Evolutionary conservation across 441 rosid genomes (phyloP), one percentile per base, ranked within the genome.

Genomic region (Gossypium schwendimanii): DNA sequence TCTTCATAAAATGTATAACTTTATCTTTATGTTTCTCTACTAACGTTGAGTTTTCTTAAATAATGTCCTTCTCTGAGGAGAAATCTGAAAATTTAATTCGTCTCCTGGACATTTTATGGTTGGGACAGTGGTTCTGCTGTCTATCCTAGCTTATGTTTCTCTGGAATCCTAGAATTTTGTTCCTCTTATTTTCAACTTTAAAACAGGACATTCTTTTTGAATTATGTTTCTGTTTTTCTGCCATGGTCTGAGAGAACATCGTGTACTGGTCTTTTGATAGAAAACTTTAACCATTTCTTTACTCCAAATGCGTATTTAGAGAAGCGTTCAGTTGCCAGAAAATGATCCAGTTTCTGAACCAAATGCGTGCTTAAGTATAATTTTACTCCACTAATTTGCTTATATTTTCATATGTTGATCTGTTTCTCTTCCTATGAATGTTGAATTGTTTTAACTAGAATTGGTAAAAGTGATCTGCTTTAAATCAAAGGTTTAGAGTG

Each of bases 271-370:
- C 31, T 15, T 66, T 28, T 26, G 59, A 3, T 69, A 17, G 12
- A 17, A 28, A 53, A 11, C 47, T 31, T 69, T 12, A 53, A 15
- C 26, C 60, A 2, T 12, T 31, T 53, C 18, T 52, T 69, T 53
- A 3, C 12, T 50, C 36, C 28, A 10, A 52, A 26, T 69, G 72
- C 31, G 36, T 11, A 52, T 17, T 69, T 53, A 45, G 21, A 24
- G 15, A 9, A 65, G 26, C 14, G 11, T 55, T 24, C 61, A 55
- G 61, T 55, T 55, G 26, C 61, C 23, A 24, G 28, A 55, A 55
- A 55, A 47, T 66, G 57, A 45, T 66, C 58, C 50, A 24, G 49
- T 62, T 62, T 62, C 47, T 62, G 45, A 62, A 62, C 67, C 67
- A 62, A 62, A 45, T 36, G 67, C 67, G 18, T 8, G 67, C n/a